phyloP scores from a whole-genome alignment of 2,329 filamentous ascomycete species.

The Fusarium algeriense region DNA sequence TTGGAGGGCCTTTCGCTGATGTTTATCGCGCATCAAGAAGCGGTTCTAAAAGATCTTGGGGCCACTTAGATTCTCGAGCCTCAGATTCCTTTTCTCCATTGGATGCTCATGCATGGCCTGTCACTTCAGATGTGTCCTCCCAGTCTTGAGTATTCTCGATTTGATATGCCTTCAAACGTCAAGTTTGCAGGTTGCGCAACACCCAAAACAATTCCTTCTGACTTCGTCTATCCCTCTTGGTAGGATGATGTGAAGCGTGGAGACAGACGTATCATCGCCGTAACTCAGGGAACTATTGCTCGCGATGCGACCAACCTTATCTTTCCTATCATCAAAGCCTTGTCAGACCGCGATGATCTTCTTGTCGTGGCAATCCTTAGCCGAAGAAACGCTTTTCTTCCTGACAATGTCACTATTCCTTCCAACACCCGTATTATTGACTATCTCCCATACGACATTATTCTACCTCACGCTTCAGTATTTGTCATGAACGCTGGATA shows the following conservation, averaged over 20 bases:
- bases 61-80: slow-evolving; percentile 39
- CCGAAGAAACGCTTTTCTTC: slow-evolving; percentile 40
- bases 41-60: slow-evolving; percentile 48
- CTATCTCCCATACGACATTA: slow-evolving; percentile 61
- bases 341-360: slow-evolving; percentile 56
- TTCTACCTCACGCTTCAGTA: slow-evolving; percentile 59
- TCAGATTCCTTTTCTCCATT: slow-evolving; percentile 45
- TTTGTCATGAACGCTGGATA: slow-evolving; percentile 64
- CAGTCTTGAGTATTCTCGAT: slow-evolving; percentile 55
- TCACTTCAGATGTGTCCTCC: slow-evolving; percentile 55
- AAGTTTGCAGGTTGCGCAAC: slow-evolving; percentile 59
- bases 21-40: slow-evolving; percentile 39
- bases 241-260: slow-evolving; percentile 57
- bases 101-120: slow-evolving; percentile 49
- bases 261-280: slow-evolving; percentile 58
- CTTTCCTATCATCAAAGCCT: slow-evolving; percentile 58
- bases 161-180: slow-evolving; percentile 54
- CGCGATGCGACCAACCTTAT: slow-evolving; percentile 57
- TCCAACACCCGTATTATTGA: slow-evolving; percentile 59
- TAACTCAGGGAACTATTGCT: slow-evolving; percentile 62
- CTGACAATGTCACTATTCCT: slow-evolving; percentile 49
- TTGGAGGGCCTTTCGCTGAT: slow-evolving; percentile 39
- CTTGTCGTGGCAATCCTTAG: slow-evolving; percentile 52
- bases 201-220: slow-evolving; percentile 46
- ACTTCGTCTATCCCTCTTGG: slow-evolving; percentile 56